Evolutionary conservation across 2,329 filamentous ascomycete genomes (phyloP).

Genomic region (Fusarium humuli): DNA sequence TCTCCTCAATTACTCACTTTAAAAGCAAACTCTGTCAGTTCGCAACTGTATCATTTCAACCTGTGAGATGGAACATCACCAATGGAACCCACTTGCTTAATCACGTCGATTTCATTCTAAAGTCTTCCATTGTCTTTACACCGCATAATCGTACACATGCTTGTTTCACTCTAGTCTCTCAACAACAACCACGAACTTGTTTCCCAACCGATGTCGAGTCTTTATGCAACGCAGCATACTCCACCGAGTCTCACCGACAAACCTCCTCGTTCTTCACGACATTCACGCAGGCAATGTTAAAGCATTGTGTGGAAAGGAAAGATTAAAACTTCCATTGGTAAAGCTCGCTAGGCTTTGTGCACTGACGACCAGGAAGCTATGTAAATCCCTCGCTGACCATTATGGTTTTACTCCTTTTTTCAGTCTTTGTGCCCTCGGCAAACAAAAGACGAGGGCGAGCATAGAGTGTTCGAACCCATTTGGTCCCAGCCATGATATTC

Average conservation of each 20-base stretch:
- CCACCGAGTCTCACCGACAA: neutral
- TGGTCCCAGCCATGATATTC: conserved; percentile 39
- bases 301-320: conserved; percentile 38
- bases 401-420: conserved; percentile 45
- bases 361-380: conserved; percentile 45
- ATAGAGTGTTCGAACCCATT: conserved; percentile 27
- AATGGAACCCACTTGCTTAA: neutral
- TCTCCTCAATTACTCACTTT: conserved; percentile 16
- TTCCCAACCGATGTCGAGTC: conserved; percentile 5
- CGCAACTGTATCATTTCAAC: neutral
- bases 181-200: conserved; percentile 9
- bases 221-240: neutral
- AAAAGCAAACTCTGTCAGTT: conserved; percentile 16
- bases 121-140: neutral
- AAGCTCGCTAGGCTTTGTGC: conserved; percentile 39
- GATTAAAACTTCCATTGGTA: conserved; percentile 47
- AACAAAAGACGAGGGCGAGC: conserved; percentile 35
- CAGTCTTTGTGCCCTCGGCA: conserved; percentile 38
- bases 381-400: conserved; percentile 39
- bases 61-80: neutral
- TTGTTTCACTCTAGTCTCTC: neutral
- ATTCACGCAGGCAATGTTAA: conserved; percentile 6
- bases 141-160: conserved; percentile 2
- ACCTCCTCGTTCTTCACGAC: neutral
- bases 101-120: neutral